A percentile compares a stretch with the other conserved stretches of the same genome.
phyloP scores from a whole-genome alignment of 164 flowering plant genomes.

The Akebia trifoliata region DNA sequence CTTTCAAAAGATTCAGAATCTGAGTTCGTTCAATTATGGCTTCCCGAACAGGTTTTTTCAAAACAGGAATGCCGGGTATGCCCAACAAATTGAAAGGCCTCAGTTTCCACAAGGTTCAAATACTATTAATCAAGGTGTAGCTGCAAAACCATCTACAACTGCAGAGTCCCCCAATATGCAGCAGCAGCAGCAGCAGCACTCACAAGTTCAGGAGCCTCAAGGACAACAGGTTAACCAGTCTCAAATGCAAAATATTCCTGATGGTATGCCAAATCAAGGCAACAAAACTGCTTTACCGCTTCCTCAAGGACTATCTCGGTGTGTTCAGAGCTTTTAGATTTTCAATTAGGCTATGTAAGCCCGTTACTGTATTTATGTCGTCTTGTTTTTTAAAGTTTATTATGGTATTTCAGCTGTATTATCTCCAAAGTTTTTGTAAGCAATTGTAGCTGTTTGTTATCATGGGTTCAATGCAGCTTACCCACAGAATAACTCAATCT shows the following conservation, averaged over 20 bases:
- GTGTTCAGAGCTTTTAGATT: conserved; percentile 70
- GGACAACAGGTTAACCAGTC: conserved; percentile 49
- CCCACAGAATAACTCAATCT: too few species aligned
- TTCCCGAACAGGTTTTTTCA: conserved; percentile 67
- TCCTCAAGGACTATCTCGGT: conserved; percentile 97
- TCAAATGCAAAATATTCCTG: conserved; percentile 51
- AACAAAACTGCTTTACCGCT: conserved; percentile 59
- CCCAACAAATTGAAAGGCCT: conserved; percentile 62
- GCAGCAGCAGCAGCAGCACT: conserved; percentile 50
- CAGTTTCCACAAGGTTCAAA: conserved; percentile 49
- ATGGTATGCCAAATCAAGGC: conserved; percentile 53
- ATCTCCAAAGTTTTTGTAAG: conserved; percentile 17
- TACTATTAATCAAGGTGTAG: conserved; percentile 40
- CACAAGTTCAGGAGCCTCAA: conserved; percentile 48
- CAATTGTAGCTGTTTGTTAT: conserved; percentile 2
- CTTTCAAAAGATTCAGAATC: conserved; percentile 91
- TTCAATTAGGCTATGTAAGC: conserved; percentile 36
- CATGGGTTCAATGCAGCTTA: too few species aligned
- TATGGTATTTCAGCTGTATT: conserved; percentile 32
- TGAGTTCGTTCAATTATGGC: conserved; percentile 58
- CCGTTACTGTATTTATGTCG: conserved; percentile 30
- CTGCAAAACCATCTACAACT: conserved; percentile 39
- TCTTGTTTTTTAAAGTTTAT: conserved; percentile 19
- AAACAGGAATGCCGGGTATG: conserved; percentile 43
- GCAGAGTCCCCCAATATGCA: conserved; percentile 46